phyloP scores from a whole-genome alignment of 148 eudicot genomes.

The Amaranthus cruentus region DNA sequence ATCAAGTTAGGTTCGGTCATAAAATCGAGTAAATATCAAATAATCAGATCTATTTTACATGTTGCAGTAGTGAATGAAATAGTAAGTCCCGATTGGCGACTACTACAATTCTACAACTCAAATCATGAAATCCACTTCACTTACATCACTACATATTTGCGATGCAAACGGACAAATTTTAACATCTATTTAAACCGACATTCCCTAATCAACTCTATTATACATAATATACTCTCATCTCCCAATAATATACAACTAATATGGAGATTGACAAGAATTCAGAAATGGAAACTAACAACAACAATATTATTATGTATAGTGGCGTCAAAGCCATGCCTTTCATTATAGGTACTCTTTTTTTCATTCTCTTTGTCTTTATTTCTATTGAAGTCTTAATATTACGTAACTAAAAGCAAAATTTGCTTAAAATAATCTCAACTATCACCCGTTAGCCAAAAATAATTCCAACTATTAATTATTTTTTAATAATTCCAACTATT shows the following conservation, averaged over 20 bases:
- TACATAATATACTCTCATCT: too few species aligned
- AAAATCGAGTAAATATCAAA: too few species aligned
- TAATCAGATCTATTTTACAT: background rate
- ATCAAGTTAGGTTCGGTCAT: too few species aligned
- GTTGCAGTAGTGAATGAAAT: background rate
- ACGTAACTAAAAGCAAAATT: too few species aligned
- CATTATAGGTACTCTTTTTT: constrained; percentile 38
- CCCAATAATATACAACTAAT: background rate
- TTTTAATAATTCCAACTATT: too few species aligned
- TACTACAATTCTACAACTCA: background rate
- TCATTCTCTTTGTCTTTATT: background rate
- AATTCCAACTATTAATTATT: too few species aligned
- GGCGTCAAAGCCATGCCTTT: constrained; percentile 67
- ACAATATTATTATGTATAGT: constrained; percentile 34
- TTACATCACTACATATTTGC: background rate
- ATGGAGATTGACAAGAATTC: constrained; percentile 16
- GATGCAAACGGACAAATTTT: constrained; percentile 7
- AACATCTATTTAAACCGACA: background rate
- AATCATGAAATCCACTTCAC: background rate
- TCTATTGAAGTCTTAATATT: too few species aligned
- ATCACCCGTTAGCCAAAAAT: too few species aligned
- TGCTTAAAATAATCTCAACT: too few species aligned
- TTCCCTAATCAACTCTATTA: too few species aligned
- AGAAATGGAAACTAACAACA: constrained; percentile 19
- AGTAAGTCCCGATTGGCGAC: constrained; percentile 10